These are phyloP conservation scores for Didymella lethalis DNA, from an alignment of 2,329 filamentous ascomycete genomes.

Conservation along the genomic window DNA sequence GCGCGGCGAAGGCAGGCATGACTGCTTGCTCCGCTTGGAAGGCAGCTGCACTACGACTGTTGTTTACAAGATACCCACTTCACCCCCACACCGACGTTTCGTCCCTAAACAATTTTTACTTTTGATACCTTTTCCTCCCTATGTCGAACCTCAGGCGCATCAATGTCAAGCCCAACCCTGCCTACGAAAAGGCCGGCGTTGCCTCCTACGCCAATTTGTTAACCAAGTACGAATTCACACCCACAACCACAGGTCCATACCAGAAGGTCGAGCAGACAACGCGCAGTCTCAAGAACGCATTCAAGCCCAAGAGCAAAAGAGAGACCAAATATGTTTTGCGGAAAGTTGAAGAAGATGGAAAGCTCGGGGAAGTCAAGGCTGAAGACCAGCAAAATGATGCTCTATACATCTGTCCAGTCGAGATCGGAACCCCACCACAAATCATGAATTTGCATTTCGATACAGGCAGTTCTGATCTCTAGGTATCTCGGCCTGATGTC, in stretches of 20 bases:
- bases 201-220: slow-evolving; percentile 70
- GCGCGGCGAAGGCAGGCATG: neutral
- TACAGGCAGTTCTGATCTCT: slow-evolving; percentile 72
- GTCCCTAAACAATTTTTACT: neutral
- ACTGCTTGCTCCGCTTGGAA: slow-evolving; percentile 8
- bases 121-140: neutral
- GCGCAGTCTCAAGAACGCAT: slow-evolving; percentile 27
- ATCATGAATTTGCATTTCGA: slow-evolving; percentile 71
- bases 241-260: slow-evolving; percentile 70
- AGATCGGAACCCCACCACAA: slow-evolving; percentile 65
- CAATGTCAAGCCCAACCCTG: slow-evolving; percentile 34
- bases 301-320: slow-evolving; percentile 58
- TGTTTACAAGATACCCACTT: slow-evolving; percentile 19
- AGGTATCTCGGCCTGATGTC: slow-evolving; percentile 40
- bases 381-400: slow-evolving; percentile 36
- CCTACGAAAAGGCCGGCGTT: slow-evolving; percentile 53
- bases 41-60: slow-evolving; percentile 10
- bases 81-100: slow-evolving; percentile 1
- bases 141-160: slow-evolving; percentile 36
- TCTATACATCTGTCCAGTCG: slow-evolving; percentile 61
- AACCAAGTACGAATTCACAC: slow-evolving; percentile 68
- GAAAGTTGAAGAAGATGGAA: slow-evolving; percentile 48
- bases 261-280: slow-evolving; percentile 58
- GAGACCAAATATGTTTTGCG: slow-evolving; percentile 54
- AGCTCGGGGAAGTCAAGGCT: slow-evolving; percentile 59